Conservation (phyloP, 768 basidiomycete genomes). For the Termitomyces sp. region DNA sequence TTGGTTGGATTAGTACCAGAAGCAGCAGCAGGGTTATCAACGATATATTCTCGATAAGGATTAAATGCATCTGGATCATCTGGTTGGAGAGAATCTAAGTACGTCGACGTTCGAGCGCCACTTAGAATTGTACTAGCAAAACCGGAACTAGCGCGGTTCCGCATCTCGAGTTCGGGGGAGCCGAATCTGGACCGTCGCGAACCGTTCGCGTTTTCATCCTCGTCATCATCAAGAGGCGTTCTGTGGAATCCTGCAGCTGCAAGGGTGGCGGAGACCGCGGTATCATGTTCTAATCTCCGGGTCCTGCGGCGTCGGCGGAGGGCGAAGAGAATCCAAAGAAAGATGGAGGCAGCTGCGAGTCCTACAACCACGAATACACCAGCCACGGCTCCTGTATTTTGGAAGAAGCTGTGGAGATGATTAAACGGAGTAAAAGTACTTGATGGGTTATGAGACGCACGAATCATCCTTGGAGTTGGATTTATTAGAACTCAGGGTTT, state of each 20-base stretch:
- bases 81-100: constrained; percentile 28
- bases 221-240: constrained; percentile 59
- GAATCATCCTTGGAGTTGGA: constrained; percentile 33
- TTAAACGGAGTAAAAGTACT: constrained; percentile 4
- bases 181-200: constrained; percentile 19
- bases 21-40: constrained; percentile 23
- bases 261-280: constrained; percentile 64
- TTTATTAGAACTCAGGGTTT: constrained; percentile 55
- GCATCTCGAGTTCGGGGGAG: constrained; percentile 32
- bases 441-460: constrained; percentile 32
- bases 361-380: constrained; percentile 91
- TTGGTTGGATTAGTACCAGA: constrained; percentile 33
- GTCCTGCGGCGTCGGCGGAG: constrained; percentile 60
- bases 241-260: constrained; percentile 69
- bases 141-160: constrained; percentile 34
- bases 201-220: constrained; percentile 17
- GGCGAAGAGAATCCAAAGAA: constrained; percentile 68
- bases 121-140: constrained; percentile 22
- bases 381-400: constrained; percentile 84
- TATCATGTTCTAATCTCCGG: constrained; percentile 59
- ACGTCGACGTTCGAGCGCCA: constrained; percentile 28
- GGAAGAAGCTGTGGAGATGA: constrained; percentile 62
- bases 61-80: constrained; percentile 37
- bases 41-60: constrained; percentile 46
- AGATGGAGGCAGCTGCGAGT: constrained; percentile 62